Conservation (phyloP, 345 rosid species). For the Eucalyptus tenuipes region DNA sequence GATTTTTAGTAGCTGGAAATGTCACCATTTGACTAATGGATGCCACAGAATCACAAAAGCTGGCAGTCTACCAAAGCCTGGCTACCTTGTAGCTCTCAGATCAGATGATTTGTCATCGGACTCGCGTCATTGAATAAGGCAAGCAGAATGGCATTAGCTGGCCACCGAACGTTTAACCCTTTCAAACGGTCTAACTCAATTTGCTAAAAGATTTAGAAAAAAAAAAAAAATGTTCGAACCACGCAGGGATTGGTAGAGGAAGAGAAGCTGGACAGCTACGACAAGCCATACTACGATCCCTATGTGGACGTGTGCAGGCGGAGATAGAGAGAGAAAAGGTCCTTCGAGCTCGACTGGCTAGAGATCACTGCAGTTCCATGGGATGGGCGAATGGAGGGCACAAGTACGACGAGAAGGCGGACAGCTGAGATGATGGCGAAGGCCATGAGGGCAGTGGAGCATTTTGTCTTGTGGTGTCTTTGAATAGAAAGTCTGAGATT, state of each 20-base stretch:
- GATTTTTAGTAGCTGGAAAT: neutral
- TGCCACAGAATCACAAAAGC: neutral
- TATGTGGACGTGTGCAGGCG: constrained; percentile 4
- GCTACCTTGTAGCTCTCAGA: neutral
- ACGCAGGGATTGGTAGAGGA: constrained; percentile 17
- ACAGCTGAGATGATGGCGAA: constrained; percentile 7
- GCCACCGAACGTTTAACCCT: neutral
- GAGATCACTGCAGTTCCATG: neutral
- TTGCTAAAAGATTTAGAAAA: neutral
- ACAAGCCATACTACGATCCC: constrained; percentile 20
- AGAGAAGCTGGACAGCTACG: constrained; percentile 13
- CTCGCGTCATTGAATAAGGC: neutral
- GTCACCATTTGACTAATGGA: neutral
- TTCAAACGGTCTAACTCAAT: neutral
- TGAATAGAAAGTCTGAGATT: constrained; percentile 1
- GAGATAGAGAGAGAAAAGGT: constrained; percentile 26
- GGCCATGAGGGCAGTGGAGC: constrained; percentile 16
- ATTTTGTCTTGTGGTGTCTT: constrained; percentile 9
- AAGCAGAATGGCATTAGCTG: neutral
- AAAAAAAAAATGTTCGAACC: neutral
- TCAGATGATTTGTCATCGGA: neutral
- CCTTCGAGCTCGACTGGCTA: constrained; percentile 7
- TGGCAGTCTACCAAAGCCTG: neutral
- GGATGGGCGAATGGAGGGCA: constrained; percentile 12
- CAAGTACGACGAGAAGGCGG: neutral